Base-by-base conservation (phyloP, 164 flowering plant genomes). In the Magnolia officinalis region DNA sequence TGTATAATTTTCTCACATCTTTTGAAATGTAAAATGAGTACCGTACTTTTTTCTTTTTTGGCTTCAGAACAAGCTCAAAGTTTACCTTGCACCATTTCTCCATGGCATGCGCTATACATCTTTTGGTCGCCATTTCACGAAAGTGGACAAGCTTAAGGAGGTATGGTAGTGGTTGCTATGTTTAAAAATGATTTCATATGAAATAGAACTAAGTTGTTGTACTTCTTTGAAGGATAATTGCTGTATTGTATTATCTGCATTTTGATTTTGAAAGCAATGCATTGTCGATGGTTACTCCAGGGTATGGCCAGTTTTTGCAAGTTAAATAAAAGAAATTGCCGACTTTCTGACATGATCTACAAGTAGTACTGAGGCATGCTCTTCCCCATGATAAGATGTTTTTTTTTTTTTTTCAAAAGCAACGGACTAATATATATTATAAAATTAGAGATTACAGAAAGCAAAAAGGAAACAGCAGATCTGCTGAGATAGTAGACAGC, bases 71-170 rank as follows among this genome's bases (percentile, higher is more conserved):
- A 92, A 91, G 87, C 89, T 94, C 16, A 88, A 77, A 82, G 90
- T 92, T 16, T 91, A 90, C 84, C 91, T 96, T 79, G 85, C 98
- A 68, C 98, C 99, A 68, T 91, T 96, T 81, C 86, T 96, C 1
- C 75, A 87, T 85, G 99, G 98, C 59, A 86, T 81, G 88, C 93
- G 98, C 10, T 94, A 96, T 80, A 89, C 99, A 52, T 96, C 99
- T 21, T 93, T 84, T 82, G 98, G 99, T 70, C 99, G 99, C 55
- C 98, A 96, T 83, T 96, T 96, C 76, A 96, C 99, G 8, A 90
- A 94, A 77, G 82, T 82, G 70, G 92, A 90, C 49, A 96, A 94
- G 83, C 95, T 96, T 72, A 77, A 89, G 80, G 87, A 87, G 95
- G 99, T 94, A 83, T 76, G 71, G 50, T 11, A 68, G 71, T 26